Evolutionary conservation across 257 asterid genomes (phyloP), one percentile per base, ranked within the genome.

Genomic region (Phtheirospermum japonicum): DNA sequence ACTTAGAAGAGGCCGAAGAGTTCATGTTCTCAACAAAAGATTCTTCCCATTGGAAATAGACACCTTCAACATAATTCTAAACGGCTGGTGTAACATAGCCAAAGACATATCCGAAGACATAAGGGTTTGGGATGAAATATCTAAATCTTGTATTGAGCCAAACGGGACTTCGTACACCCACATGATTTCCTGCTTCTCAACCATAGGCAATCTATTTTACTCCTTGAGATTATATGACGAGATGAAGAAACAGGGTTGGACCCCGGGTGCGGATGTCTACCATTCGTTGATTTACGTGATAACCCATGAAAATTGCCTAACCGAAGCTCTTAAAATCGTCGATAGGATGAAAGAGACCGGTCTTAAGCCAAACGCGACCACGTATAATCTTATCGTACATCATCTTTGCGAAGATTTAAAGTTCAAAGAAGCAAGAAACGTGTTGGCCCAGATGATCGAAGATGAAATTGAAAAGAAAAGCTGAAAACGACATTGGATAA

Each of bases 101-200:
- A 67, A 71, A 2, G 99, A 92, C 72, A 68, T 86, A 73, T 57
- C 50, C 16, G 91, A 89, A 80, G 89, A 96, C 78, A 92, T 86
- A 78, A 80, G 99, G 70, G 66, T 92, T 50, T 92, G 99, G 99
- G 78, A 95, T 42, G 97, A 89, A 71, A 83, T 92, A 97, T 80
- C 97, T 49, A 92, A 80, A 72, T 80, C 78, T 65, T 92, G 99
- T 42, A 81, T 86, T 46, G 75, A 76, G 67, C 96, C 99, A 6
- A 71, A 92, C 28, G 84, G 70, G 73, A 71, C 75, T 46, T 85
- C 99, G 31, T 92, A 85, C 54, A 63, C 80, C 6, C 86, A 82
- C 82, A 68, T 92, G 83, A 89, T 92, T 33, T 80, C 99, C 1
- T 86, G 99, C 76, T 73, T 83, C 76, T 83, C 99, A 28, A 85